phyloP scores from a whole-genome alignment of 495 filamentous ascomycete species.

The Aspergillus wentii region DNA sequence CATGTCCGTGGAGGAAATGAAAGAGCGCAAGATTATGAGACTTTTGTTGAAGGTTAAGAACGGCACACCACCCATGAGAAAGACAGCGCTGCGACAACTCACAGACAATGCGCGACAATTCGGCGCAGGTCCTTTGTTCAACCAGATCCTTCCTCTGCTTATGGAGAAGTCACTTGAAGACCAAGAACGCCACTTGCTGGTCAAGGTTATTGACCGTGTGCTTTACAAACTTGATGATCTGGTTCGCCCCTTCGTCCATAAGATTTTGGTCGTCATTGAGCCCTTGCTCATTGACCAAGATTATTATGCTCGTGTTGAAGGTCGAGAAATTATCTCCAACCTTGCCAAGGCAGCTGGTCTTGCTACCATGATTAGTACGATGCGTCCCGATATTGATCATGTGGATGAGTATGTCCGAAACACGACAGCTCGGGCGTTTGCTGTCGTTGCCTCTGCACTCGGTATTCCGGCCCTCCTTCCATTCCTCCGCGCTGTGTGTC shows the following conservation, averaged over 20 bases:
- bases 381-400: conserved; percentile 98
- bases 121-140: conserved; percentile 90
- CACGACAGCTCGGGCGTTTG: conserved; percentile 95
- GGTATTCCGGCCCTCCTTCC: conserved; percentile 94
- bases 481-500: conserved; percentile 91
- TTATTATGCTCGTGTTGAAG: conserved; percentile 97
- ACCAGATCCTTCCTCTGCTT: conserved; percentile 92
- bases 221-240: conserved; percentile 98
- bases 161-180: conserved; percentile 99
- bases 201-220: conserved; percentile 98
- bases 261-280: conserved; percentile 98
- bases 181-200: conserved; percentile 95
- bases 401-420: conserved; percentile 99
- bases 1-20: conserved; percentile 90
- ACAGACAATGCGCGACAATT: conserved; percentile 98
- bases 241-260: conserved; percentile 94
- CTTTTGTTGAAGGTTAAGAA: conserved; percentile 98
- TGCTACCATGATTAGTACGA: conserved; percentile 98
- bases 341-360: conserved; percentile 94
- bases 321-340: conserved; percentile 97
- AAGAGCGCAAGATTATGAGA: conserved; percentile 98
- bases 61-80: conserved; percentile 97
- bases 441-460: conserved; percentile 93
- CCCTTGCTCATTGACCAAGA: conserved; percentile 98
- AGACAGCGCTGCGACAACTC: conserved; percentile 96